Evolutionary conservation across 192 early-diverging fungal species (phyloP), one percentile per base, ranked within the genome.

Genomic region (Pilobolus umbonatus): DNA sequence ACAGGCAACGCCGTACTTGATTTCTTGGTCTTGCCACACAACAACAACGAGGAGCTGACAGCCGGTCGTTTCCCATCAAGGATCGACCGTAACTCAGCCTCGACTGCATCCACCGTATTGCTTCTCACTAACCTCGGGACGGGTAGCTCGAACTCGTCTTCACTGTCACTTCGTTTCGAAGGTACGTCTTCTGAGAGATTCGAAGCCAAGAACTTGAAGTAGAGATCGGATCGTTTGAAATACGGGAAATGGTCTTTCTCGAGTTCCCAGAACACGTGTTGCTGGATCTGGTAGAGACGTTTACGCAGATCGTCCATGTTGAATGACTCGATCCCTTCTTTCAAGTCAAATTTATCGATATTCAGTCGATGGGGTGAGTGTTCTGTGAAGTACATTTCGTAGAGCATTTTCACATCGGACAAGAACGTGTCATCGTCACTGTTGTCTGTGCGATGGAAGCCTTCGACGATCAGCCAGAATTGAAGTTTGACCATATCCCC

Each of bases 391-490:
- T 80, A 80, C 46, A 75, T 80, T 8, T 76, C 78, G 26, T 74
- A 72, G 1, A 80, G 72, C 72, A 75, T 77, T n/a, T 71, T 50
- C 10, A 76, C 72, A 53, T 80, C 78, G 14, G 76, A 69, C 22
- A 73, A 63, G 43, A 77, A 60, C 5, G 75, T 76, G 22, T 71
- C 61, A 9, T 47, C 49, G 25, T 66, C 47, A 62, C 71, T 35
- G 21, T 58, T 45, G 19, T 55, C 60, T 34, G 36, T 36, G 55
- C 51, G 40, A 40, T 80, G 68, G 25, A 85, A 73, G 22, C 84
- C 81, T 60, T 89, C 84, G 14, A 89, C 77, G 49, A 84, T 75
- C 25, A 90, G 60, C 87, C 88, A 90, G 56, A 88, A 89, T 51
- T 88, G 84, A 2, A 90, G 76, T 26, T 83, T 70, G 5, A 79